A percentile compares a stretch with the other conserved stretches of the same genome.
Conservation (phyloP, 2,329 filamentous ascomycete species). For the Pseudogymnoascus sp. region DNA sequence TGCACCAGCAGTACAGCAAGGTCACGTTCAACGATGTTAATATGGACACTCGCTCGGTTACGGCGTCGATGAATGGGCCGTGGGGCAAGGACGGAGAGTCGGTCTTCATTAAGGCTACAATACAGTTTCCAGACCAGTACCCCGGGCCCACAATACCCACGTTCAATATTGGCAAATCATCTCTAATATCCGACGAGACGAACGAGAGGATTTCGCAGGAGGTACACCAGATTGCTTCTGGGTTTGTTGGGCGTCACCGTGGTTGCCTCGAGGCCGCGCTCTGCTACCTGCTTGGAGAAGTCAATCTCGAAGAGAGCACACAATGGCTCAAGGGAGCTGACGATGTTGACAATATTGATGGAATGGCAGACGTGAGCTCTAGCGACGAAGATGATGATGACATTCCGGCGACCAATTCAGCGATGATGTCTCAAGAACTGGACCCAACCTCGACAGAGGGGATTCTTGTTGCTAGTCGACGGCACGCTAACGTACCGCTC, state of each 20-base stretch:
- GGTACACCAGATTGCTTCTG: constrained; percentile 46
- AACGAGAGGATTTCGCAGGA: constrained; percentile 46
- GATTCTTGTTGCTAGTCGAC: constrained; percentile 43
- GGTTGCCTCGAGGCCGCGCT: constrained; percentile 56
- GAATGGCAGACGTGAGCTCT: constrained; percentile 65
- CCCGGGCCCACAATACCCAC: constrained; percentile 48
- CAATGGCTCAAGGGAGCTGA: constrained; percentile 53
- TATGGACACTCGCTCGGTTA: constrained; percentile 50
- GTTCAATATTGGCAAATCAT: constrained; percentile 54
- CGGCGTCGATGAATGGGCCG: constrained; percentile 55
- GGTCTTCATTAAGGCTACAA: constrained; percentile 55
- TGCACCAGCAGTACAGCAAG: constrained; percentile 53
- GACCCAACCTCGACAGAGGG: constrained; percentile 44
- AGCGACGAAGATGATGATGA: constrained; percentile 66
- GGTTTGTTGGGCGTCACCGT: constrained; percentile 48
- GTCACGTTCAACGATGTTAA: constrained; percentile 57
- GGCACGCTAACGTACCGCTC: constrained; percentile 44
- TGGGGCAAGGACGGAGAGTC: constrained; percentile 50
- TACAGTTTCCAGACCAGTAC: constrained; percentile 51
- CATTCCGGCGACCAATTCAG: constrained; percentile 29
- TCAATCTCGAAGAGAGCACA: constrained; percentile 51
- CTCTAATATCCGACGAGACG: constrained; percentile 50
- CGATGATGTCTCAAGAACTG: constrained; percentile 55
- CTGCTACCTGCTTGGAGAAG: constrained; percentile 55
- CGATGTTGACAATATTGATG: constrained; percentile 49